These are phyloP conservation scores for Leonotis leonurus DNA, from an alignment of 257 asterid species.

Conservation along the genomic window DNA sequence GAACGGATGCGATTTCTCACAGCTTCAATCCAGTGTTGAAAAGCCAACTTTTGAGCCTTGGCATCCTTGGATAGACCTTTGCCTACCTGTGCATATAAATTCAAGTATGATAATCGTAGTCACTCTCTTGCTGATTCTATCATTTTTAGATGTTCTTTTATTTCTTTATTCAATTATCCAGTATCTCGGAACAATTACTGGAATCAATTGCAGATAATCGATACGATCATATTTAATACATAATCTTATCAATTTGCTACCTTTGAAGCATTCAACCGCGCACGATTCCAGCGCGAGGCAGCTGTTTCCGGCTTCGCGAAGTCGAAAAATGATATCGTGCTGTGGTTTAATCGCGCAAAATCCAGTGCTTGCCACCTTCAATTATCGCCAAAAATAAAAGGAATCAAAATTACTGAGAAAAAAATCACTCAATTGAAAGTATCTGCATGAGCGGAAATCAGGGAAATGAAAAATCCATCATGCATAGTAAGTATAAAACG, in stretches of 20 bases:
- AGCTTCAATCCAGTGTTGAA: conserved; percentile 98
- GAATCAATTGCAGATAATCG: not conserved
- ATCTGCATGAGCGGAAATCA: conserved; percentile 15
- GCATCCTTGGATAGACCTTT: conserved; percentile 73
- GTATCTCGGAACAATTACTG: not conserved
- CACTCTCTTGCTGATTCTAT: not conserved
- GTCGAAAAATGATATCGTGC: conserved; percentile 79
- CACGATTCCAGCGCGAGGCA: conserved; percentile 79
- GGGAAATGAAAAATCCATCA: not conserved
- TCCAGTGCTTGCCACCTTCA: conserved; percentile 89
- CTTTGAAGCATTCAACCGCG: conserved; percentile 72
- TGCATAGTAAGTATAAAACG: not conserved
- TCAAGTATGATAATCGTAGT: conserved; percentile 14
- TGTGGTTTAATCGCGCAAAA: conserved; percentile 73
- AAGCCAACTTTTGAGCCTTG: conserved; percentile 82
- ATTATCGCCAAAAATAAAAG: conserved; percentile 10
- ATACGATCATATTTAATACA: not conserved
- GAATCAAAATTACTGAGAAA: not conserved
- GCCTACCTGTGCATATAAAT: conserved; percentile 63
- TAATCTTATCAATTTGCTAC: too few relatives aligned
- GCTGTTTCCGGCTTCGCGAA: conserved; percentile 74
- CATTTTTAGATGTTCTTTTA: not conserved
- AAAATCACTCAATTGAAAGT: not conserved
- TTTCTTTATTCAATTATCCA: not conserved
- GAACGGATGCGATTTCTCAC: conserved; percentile 36